Percentiles rank a stretch among this genome's conserved stretches.
These are phyloP conservation scores for Neopestalotiopsis sp. DNA, from an alignment of 2,329 filamentous ascomycete genomes.

Conservation along the genomic window DNA sequence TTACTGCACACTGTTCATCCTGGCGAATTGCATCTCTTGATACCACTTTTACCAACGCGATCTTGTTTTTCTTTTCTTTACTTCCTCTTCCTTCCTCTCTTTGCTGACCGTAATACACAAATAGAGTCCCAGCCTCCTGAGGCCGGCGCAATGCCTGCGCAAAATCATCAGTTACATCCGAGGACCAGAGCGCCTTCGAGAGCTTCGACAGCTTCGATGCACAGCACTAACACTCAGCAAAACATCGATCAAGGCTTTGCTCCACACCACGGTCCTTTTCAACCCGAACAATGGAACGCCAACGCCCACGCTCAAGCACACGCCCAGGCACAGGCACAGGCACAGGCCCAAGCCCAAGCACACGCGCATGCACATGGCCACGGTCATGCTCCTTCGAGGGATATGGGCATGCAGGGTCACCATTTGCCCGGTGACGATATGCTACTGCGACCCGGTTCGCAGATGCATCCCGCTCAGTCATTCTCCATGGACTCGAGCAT, in stretches of 20 bases:
- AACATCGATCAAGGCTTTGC: constrained; percentile 55
- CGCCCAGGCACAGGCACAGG: not conserved
- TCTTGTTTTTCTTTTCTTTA: not conserved
- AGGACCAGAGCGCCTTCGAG: constrained; percentile 58
- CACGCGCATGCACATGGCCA: constrained; percentile 1
- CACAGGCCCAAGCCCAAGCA: not conserved
- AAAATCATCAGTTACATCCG: constrained; percentile 43
- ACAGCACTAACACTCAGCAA: constrained; percentile 57
- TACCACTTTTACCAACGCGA: not conserved
- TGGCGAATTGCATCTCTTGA: not conserved
- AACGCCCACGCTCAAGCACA: constrained; percentile 34
- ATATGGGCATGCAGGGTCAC: constrained; percentile 40
- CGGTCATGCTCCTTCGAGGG: constrained; percentile 45
- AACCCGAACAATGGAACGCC: constrained; percentile 52
- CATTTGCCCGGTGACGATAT: constrained; percentile 63
- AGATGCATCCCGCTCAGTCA: constrained; percentile 56
- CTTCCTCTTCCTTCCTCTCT: not conserved
- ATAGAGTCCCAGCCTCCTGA: constrained; percentile 36
- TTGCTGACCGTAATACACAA: constrained; percentile 19
- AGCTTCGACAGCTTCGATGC: constrained; percentile 61
- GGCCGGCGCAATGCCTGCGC: constrained; percentile 39
- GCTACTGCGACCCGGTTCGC: constrained; percentile 61
- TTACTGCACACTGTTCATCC: not conserved
- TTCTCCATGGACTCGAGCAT: constrained; percentile 57
- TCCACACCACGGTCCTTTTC: constrained; percentile 42